A percentile compares a stretch with the other conserved stretches of the same genome.
Evolutionary conservation across 306 rosid genomes (phyloP).

Genomic region (Trichosanthes cucumerina): DNA sequence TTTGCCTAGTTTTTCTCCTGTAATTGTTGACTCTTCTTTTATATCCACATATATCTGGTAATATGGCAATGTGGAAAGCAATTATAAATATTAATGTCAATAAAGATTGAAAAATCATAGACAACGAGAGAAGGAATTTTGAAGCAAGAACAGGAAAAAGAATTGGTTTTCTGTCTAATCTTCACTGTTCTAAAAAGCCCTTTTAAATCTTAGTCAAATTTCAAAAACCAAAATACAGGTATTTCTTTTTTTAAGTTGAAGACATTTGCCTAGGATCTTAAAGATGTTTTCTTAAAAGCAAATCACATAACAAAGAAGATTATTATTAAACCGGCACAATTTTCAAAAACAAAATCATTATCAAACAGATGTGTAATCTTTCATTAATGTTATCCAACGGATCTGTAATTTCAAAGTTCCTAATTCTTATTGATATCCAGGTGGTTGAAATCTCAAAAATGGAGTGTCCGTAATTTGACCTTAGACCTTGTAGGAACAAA

Average conservation of each 20-base stretch:
- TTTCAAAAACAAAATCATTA: background rate
- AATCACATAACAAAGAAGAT: background rate
- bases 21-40: conserved; percentile 34
- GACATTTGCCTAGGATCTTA: background rate
- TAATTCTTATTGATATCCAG: background rate
- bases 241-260: background rate
- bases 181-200: background rate
- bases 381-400: background rate
- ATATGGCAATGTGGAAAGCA: background rate
- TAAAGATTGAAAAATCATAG: background rate
- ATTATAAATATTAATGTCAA: background rate
- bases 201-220: background rate
- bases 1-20: conserved; percentile 41
- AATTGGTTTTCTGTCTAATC: background rate
- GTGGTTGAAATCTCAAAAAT: background rate
- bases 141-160: background rate
- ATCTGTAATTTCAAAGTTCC: background rate
- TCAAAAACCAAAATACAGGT: background rate
- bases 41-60: conserved; percentile 49
- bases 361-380: background rate
- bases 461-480: background rate
- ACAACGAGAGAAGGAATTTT: background rate
- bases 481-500: background rate
- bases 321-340: background rate
- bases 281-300: background rate